Conservation (phyloP, 345 rosid genomes). For the Diplotaxis tenuifolia region DNA sequence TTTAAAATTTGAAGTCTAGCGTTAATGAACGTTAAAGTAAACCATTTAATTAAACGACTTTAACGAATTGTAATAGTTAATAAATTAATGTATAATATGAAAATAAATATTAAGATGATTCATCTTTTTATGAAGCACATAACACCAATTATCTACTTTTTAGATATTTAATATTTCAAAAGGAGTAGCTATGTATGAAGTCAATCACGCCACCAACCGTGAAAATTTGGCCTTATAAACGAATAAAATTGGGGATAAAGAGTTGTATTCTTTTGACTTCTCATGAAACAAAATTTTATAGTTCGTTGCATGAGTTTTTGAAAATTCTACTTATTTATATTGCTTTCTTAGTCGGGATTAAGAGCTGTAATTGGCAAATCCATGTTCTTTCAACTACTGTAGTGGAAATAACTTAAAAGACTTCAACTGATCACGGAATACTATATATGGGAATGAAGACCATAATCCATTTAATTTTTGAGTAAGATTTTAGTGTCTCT, state of each 20-base stretch:
- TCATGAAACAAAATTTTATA: background rate
- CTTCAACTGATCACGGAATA: background rate
- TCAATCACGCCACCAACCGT: conserved; percentile 23
- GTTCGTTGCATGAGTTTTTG: background rate
- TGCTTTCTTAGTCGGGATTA: background rate
- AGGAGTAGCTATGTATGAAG: conserved; percentile 10
- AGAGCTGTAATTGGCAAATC: background rate
- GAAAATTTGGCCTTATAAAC: background rate
- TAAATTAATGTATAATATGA: too few relatives aligned
- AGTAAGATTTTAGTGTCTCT: background rate
- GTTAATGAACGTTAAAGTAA: too few relatives aligned
- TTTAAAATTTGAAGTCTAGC: too few relatives aligned
- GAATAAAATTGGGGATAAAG: background rate
- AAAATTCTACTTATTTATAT: background rate
- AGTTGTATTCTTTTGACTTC: conserved; percentile 33
- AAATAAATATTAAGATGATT: background rate
- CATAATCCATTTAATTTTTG: background rate
- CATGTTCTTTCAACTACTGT: background rate
- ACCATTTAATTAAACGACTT: too few relatives aligned
- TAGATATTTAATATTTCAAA: background rate
- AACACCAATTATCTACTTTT: background rate
- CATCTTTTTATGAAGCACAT: background rate
- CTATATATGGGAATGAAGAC: background rate
- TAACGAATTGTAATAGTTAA: too few relatives aligned
- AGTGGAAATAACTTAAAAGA: background rate